Base-by-base conservation (phyloP, 257 asterid species). In the Rauvolfia tetraphylla region DNA sequence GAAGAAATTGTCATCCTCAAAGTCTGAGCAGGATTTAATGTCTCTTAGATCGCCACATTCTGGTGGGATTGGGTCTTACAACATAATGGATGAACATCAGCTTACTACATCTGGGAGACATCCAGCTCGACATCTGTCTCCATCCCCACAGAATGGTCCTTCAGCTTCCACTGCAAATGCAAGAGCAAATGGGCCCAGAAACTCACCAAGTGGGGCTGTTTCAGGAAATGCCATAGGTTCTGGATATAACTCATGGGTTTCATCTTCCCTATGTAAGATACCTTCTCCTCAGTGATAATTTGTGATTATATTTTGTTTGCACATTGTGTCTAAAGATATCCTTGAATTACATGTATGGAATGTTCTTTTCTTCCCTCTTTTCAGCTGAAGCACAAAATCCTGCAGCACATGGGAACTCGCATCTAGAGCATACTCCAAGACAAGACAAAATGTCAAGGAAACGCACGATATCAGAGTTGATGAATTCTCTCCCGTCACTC, bases 1-100 rank as follows among this genome's bases (percentile, higher is more conserved):
- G 81, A 92, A 83, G 76, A 88, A 82, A 73, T 76, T 92, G 83
- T 46, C 89, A 48, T 86, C 85, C 76, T 92, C 98, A 14, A 92
- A 89, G 84, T 93, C 98, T 54, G 96, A 95, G 76, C 99, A 95
- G 87, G 98, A 95, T 84, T 86, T 91, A 86, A 68, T 88, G 71
- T 81, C 95, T 77, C 87, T 89, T 58, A 84, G 87, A 74, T 86
- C 98, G 74, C 88, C 90, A 44, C 93, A 81, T 74, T 81, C 97
- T 79, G 90, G 82, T 66, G 89, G 86, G 68, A 78, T 81, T 82
- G 88, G 88, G 81, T 87, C 93, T 56, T 88, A 79, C 72, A 85
- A 84, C 68, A 76, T 83, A 48, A 76, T 85, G 79, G 93, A 88
- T 46, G 91, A 85, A 75, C 86, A 88, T 72, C 93, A 88, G 85